Percentiles rank a stretch among this genome's conserved stretches.
These are phyloP conservation scores for Aquilaria yunnanensis DNA, from an alignment of 345 rosid genomes.

Conservation along the genomic window DNA sequence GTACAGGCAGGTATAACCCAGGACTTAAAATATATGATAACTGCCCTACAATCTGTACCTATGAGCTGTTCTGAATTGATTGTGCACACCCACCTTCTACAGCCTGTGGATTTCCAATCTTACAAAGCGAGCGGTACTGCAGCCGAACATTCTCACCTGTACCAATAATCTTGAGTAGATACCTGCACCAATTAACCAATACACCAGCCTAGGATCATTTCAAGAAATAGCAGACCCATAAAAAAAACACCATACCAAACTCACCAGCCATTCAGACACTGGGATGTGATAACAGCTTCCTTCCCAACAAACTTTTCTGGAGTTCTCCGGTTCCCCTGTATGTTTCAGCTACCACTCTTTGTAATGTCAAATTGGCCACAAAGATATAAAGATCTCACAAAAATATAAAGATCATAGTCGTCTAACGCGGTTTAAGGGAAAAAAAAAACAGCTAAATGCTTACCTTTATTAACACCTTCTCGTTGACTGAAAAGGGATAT, in stretches of 20 bases:
- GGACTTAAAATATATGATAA: no score
- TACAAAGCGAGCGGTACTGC: conserved; percentile 87
- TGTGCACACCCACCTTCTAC: conserved; percentile 48
- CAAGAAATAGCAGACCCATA: background rate
- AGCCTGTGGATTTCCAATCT: conserved; percentile 31
- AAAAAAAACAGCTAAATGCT: conserved; percentile 3
- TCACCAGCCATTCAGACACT: conserved; percentile 98
- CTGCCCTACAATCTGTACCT: conserved; percentile 3
- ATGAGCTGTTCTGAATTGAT: conserved; percentile 50
- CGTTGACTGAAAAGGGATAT: conserved; percentile 87
- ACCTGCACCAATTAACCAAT: conserved; percentile 38
- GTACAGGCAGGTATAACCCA: no score
- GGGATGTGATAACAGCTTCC: conserved; percentile 95
- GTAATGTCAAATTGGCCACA: conserved; percentile 9
- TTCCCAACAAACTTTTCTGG: conserved; percentile 96
- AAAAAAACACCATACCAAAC: conserved; percentile 11
- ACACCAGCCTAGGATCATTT: no score
- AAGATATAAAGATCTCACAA: background rate
- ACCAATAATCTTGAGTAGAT: conserved; percentile 67
- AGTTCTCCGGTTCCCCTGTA: conserved; percentile 91
- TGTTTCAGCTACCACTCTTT: conserved; percentile 16
- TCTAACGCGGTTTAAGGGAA: no score
- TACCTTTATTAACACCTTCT: conserved; percentile 95
- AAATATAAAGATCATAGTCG: background rate
- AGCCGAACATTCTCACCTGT: conserved; percentile 87